Percentiles rank a stretch among this genome's conserved stretches.
Evolutionary conservation across 768 basidiomycete genomes (phyloP).

Genomic region (Auricularia cornea): DNA sequence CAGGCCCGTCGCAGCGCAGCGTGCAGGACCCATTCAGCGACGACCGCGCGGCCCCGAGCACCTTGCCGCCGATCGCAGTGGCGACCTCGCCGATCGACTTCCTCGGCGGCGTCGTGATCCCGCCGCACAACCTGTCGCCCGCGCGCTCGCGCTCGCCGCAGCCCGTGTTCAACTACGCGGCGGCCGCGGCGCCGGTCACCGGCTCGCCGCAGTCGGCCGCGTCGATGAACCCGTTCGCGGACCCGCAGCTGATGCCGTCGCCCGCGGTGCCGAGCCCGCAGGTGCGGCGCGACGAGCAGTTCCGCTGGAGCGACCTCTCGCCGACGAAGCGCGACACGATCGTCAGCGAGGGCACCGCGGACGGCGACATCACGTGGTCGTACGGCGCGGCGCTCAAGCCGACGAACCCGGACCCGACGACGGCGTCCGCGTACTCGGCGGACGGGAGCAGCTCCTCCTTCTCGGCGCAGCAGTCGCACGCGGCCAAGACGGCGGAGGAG

Average conservation of each 20-base stretch:
- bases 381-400: not conserved
- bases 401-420: not conserved
- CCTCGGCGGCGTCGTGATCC: not conserved
- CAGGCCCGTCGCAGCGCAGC: not conserved
- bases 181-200: not conserved
- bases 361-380: not conserved
- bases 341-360: not conserved
- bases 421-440: not conserved
- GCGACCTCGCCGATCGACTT: not conserved
- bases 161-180: not conserved
- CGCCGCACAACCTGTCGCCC: not conserved
- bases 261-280: not conserved
- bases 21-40: not conserved
- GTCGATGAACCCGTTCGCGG: slow-evolving; percentile 1
- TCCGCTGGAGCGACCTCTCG: not conserved
- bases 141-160: not conserved
- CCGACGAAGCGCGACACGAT: not conserved
- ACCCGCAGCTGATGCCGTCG: not conserved
- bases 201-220: not conserved
- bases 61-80: not conserved
- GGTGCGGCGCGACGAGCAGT: not conserved
- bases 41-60: not conserved
- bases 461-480: not conserved
- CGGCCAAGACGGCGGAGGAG: not conserved
- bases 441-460: not conserved